A percentile compares a stretch with the other conserved stretches of the same genome.
These are phyloP conservation scores for Erythrophleum fordii DNA, from an alignment of 306 rosid genomes.

Conservation along the genomic window DNA sequence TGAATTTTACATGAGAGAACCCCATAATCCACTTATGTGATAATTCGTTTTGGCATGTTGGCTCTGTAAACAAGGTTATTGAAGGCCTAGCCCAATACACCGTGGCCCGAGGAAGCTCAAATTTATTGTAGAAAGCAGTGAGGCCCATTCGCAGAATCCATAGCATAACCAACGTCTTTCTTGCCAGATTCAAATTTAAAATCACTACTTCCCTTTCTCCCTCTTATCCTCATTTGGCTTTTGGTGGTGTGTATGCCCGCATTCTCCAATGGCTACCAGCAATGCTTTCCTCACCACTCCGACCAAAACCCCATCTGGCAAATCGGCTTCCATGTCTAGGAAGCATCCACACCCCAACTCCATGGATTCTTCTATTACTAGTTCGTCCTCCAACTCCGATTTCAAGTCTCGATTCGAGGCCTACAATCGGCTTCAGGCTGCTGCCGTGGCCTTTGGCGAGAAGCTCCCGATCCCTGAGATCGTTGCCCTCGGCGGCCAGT, in stretches of 20 bases:
- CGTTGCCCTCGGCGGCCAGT: slow-evolving; percentile 86
- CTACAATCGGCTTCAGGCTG: slow-evolving; percentile 90
- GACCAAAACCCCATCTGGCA: slow-evolving; percentile 58
- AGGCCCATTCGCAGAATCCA: background rate
- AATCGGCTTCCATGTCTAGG: slow-evolving; percentile 49
- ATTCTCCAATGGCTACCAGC: slow-evolving; percentile 53
- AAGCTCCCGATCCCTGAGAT: slow-evolving; percentile 94
- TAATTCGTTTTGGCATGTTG: background rate
- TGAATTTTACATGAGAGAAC: too few relatives aligned
- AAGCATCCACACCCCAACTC: slow-evolving; percentile 28
- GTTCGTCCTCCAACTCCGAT: slow-evolving; percentile 24
- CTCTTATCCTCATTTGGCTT: background rate
- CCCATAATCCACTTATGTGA: too few relatives aligned
- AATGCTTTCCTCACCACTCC: slow-evolving; percentile 50
- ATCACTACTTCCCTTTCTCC: background rate
- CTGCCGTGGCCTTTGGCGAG: slow-evolving; percentile 93
- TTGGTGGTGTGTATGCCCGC: slow-evolving; percentile 42
- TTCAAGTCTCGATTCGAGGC: slow-evolving; percentile 84
- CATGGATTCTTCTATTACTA: slow-evolving; percentile 40
- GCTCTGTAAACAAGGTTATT: background rate
- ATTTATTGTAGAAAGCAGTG: background rate
- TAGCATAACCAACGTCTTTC: background rate
- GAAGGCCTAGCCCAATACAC: background rate
- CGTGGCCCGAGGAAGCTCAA: background rate
- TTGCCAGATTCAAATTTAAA: slow-evolving; percentile 45